These are phyloP conservation scores for Pyricularia pennisetigena DNA, from an alignment of 2,329 filamentous ascomycete species.

Conservation along the genomic window DNA sequence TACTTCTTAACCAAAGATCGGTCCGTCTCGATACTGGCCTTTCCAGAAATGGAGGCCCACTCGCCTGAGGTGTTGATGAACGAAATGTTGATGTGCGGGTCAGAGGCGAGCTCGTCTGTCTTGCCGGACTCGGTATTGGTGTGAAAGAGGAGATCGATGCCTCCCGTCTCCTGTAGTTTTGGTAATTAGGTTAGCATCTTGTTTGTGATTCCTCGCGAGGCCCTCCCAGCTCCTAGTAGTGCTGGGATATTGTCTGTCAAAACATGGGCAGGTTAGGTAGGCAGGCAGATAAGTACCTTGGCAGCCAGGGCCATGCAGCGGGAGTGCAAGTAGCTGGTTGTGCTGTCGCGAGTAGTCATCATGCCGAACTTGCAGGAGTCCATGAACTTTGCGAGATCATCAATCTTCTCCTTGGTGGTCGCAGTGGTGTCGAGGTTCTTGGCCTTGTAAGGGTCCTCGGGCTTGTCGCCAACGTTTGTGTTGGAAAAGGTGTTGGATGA, in stretches of 20 bases:
- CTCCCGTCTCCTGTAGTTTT: slow-evolving; percentile 55
- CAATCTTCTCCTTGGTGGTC: slow-evolving; percentile 63
- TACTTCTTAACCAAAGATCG: slow-evolving; percentile 60
- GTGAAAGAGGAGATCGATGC: slow-evolving; percentile 79
- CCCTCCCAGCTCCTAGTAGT: too few relatives aligned
- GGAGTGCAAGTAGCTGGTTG: slow-evolving; percentile 60
- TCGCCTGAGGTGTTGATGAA: slow-evolving; percentile 70
- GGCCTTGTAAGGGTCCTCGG: slow-evolving; percentile 22
- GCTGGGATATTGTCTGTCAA: too few relatives aligned
- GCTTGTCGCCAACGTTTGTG: slow-evolving; percentile 6
- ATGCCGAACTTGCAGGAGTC: slow-evolving; percentile 72
- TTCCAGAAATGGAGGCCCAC: slow-evolving; percentile 81
- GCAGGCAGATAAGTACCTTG: slow-evolving; percentile 41
- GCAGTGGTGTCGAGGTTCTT: slow-evolving; percentile 60
- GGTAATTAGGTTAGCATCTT: neutral
- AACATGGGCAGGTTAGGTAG: too few relatives aligned
- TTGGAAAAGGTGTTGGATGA: slow-evolving; percentile 5
- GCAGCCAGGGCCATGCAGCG: slow-evolving; percentile 79
- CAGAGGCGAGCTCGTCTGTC: slow-evolving; percentile 65
- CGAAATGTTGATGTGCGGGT: slow-evolving; percentile 69
- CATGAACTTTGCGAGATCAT: slow-evolving; percentile 63
- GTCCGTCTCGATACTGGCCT: slow-evolving; percentile 59
- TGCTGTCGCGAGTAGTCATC: slow-evolving; percentile 68
- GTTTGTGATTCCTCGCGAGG: too few relatives aligned
- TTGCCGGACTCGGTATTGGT: slow-evolving; percentile 87